Percentiles rank a stretch among this genome's conserved stretches.
Evolutionary conservation across 805 yeast genomes (phyloP).

Genomic region (Lachancea sp.): DNA sequence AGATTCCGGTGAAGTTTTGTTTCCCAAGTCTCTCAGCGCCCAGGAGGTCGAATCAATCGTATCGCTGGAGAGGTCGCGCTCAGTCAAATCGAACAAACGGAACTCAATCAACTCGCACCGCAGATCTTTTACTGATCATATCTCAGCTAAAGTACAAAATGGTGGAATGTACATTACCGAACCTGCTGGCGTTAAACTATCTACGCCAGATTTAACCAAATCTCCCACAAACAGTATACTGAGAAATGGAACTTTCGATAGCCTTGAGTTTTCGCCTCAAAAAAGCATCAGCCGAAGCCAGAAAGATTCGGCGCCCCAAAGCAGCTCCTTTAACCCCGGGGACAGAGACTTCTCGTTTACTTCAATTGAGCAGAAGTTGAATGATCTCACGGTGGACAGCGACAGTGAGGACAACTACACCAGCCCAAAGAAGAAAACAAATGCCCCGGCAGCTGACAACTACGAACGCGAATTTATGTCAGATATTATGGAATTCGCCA

Average conservation of each 20-base stretch:
- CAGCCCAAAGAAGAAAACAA: not conserved
- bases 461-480: constrained; percentile 33
- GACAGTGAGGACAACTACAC: constrained; percentile 12
- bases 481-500: constrained; percentile 41
- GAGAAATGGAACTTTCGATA: constrained; percentile 29
- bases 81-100: constrained; percentile 42
- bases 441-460: not conserved
- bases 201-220: constrained; percentile 34
- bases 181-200: constrained; percentile 23
- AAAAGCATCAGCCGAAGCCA: not conserved
- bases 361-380: constrained; percentile 26
- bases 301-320: not conserved
- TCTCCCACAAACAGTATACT: constrained; percentile 36
- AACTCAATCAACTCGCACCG: constrained; percentile 29
- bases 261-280: constrained; percentile 21
- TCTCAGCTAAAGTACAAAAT: constrained; percentile 36
- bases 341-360: constrained; percentile 18
- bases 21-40: constrained; percentile 61
- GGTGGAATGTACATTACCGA: constrained; percentile 46
- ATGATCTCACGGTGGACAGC: constrained; percentile 19
- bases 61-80: constrained; percentile 60
- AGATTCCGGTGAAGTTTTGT: constrained; percentile 52
- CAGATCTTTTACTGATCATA: constrained; percentile 29
- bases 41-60: constrained; percentile 72
- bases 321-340: constrained; percentile 1